Conservation (phyloP, 345 rosid species). For the Salix udensis region DNA sequence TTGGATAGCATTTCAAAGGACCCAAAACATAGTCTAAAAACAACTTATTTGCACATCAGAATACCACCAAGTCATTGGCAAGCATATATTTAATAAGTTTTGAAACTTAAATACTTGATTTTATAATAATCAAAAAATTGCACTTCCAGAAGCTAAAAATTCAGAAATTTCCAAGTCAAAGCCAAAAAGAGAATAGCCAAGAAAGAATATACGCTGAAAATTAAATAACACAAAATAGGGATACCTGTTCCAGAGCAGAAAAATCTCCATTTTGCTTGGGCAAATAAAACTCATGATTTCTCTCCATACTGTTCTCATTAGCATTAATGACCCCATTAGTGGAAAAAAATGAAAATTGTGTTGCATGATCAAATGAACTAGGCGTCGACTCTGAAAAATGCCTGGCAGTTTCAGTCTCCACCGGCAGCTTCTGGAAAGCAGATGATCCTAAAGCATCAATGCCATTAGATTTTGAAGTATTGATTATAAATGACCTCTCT, state of each 20-base stretch:
- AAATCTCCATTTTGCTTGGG: constrained; percentile 79
- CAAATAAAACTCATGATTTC: constrained; percentile 42
- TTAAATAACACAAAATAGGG: neutral
- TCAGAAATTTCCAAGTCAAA: neutral
- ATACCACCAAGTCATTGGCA: neutral
- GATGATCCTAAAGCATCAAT: constrained; percentile 36
- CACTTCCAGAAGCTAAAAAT: neutral
- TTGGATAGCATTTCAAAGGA: neutral
- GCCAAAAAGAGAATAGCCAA: neutral
- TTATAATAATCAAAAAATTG: neutral
- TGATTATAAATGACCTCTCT: constrained; percentile 28
- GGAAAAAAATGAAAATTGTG: constrained; percentile 30
- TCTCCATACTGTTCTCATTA: constrained; percentile 31
- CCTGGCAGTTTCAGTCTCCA: constrained; percentile 34
- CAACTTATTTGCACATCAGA: neutral
- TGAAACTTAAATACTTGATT: neutral
- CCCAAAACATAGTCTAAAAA: neutral
- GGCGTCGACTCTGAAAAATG: constrained; percentile 31
- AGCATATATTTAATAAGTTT: neutral
- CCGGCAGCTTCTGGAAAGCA: constrained; percentile 29
- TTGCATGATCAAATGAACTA: constrained; percentile 27
- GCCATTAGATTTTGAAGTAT: constrained; percentile 33
- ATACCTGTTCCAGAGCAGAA: constrained; percentile 89
- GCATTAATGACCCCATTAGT: constrained; percentile 34
- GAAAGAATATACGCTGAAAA: neutral